Evolutionary conservation across 108 stramenopile species (phyloP), one percentile per base, ranked within the genome.

Genomic region (Conticribra guillardii): DNA sequence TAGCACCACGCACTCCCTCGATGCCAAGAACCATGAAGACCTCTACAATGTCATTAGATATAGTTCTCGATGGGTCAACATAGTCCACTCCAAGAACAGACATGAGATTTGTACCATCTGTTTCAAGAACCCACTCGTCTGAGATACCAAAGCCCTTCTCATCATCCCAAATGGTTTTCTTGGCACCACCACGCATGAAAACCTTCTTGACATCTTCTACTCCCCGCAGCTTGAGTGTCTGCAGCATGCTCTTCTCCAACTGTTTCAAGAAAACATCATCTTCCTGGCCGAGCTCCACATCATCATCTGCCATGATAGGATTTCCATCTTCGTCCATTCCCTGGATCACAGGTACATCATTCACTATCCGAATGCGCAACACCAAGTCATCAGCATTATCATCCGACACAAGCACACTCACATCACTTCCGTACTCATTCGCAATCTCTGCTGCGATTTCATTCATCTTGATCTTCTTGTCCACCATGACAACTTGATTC

Each of bases 1-100:
- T 82, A 15, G 94, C 89, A 18, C 84, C 86, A 53, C 99, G 94
- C 16, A 96, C 96, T 29, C 95, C 99, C 75, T 99, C 99, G 73
- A 98, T 97, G 26, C 99, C 99, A 19, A 99, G 83, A 23, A 95
- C 89, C 54, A 85, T 77, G 73, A 96, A 96, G 26, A 98, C 94
- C 88, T 99, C 99, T 48, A 99, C 95, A 67, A 98, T 91, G 72
- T 98, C 96, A 82, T 99, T 99, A 27, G 91, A 89, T 44, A 87
- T 83, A 4, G 97, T 96, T 33, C 97, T 83, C 4, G 89, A 84
- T n/a, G 84, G 76, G 79, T 99, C 99, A 33, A 99, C 96, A 72
- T 87, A 93, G 49, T 96, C 93, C 55, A 92, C 89, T 9, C 92
- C 95, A 27, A 98, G 88, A 19, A 97, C 92, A 60, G 89, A 94